Evolutionary conservation across 768 basidiomycete species (phyloP), one percentile per base, ranked within the genome.

Genomic region (Suillus luteus): DNA sequence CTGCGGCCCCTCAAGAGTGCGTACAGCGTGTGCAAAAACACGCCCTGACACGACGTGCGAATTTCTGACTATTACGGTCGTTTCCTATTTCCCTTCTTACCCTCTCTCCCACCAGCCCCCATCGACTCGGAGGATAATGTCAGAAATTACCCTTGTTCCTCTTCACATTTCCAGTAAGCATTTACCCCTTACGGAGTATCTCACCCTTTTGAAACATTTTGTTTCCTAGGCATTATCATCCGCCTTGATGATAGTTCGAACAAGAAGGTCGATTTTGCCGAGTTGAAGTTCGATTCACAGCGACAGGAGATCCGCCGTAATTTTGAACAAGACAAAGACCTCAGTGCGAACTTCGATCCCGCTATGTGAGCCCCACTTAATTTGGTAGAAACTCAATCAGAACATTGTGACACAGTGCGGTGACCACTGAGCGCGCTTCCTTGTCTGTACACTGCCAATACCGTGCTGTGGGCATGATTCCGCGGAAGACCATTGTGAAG

Each of bases 361-460:
- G 27, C 37, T 48, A 59, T 63, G 58, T 51, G 48, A 46, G 62
- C n/a, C 19, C 9, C n/a, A 27, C 6, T 15, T 6, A 24, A 24
- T 14, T 58, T 41, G 15, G 22, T 11, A 19, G 15, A 6, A 19
- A 14, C 11, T 35, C n/a, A 7, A 3, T 57, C 10, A 31, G 22
- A 43, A 37, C 7, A 27, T 7, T 24, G n/a, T 41, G 8, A 14
- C 31, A 48, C 46, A 57, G 58, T 10, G 62, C 58, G 33, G 55
- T 51, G 55, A 52, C 46, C 40, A 40, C 55, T 38, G 55, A 48
- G n/a, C 62, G 37, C 22, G 38, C 37, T 49, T 48, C 24, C 3
- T 44, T 62, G n/a, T 58, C 43, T 33, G 44, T 62, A 11, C 62
- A 62, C n/a, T 58, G 33, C 38, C 57, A 46, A 44, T 44, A 24